These are phyloP conservation scores for Debaryomyces prosopidis DNA, from an alignment of 805 yeast species.

Conservation along the genomic window DNA sequence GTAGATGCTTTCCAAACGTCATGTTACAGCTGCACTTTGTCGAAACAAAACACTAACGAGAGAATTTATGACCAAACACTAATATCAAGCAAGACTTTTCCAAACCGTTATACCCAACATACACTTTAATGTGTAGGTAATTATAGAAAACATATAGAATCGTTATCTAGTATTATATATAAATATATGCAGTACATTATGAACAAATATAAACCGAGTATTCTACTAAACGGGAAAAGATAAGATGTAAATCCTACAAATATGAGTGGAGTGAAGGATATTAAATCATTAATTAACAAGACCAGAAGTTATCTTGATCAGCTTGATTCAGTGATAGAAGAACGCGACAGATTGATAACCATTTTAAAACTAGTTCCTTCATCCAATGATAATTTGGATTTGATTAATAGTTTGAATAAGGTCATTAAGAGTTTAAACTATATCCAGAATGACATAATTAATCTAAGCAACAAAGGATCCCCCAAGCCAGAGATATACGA, in stretches of 20 bases:
- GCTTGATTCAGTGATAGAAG: conserved; percentile 31
- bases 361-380: conserved; percentile 38
- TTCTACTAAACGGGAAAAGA: not conserved
- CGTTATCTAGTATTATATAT: not conserved
- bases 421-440: conserved; percentile 27
- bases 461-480: conserved; percentile 3
- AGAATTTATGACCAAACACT: too few species aligned
- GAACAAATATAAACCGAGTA: not conserved
- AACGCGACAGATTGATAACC: conserved; percentile 27
- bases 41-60: too few species aligned
- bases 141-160: conserved; percentile 4
- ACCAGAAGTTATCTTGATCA: conserved; percentile 22
- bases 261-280: conserved; percentile 13
- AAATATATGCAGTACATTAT: not conserved
- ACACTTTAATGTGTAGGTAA: not conserved
- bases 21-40: too few species aligned
- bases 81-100: too few species aligned
- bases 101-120: too few species aligned
- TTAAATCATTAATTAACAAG: conserved; percentile 19
- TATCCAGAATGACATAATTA: conserved; percentile 27
- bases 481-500: conserved; percentile 3
- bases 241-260: conserved; percentile 9
- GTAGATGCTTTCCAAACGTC: too few species aligned
- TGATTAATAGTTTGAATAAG: conserved; percentile 28
- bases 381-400: conserved; percentile 37